These are phyloP conservation scores for Nyctanthes arbortristis DNA, from an alignment of 257 asterid genomes.

Conservation along the genomic window DNA sequence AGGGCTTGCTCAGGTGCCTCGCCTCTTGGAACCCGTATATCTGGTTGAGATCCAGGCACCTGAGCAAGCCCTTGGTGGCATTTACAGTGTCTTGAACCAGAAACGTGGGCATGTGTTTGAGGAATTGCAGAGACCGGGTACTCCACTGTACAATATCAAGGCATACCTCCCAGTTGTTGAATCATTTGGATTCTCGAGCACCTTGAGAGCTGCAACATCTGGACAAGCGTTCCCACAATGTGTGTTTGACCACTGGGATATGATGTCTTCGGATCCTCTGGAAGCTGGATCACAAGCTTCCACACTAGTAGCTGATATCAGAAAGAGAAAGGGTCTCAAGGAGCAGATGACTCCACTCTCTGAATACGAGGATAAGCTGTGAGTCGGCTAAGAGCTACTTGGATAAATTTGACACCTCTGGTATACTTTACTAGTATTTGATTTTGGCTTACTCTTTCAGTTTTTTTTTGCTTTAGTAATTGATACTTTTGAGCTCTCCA, in stretches of 20 bases:
- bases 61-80: slow-evolving; percentile 43
- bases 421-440: background rate
- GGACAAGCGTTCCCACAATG: slow-evolving; percentile 52
- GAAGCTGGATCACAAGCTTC: slow-evolving; percentile 33
- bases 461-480: background rate
- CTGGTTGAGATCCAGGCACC: slow-evolving; percentile 49
- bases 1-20: no score
- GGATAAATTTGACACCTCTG: background rate
- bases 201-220: slow-evolving; percentile 48
- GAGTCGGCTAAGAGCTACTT: slow-evolving; percentile 7
- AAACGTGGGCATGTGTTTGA: slow-evolving; percentile 43
- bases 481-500: background rate
- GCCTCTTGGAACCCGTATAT: slow-evolving; percentile 42
- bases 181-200: slow-evolving; percentile 41
- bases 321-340: slow-evolving; percentile 54
- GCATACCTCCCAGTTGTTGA: slow-evolving; percentile 28
- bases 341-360: slow-evolving; percentile 52
- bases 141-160: slow-evolving; percentile 45
- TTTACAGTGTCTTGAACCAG: slow-evolving; percentile 42
- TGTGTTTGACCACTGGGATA: slow-evolving; percentile 54
- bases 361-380: slow-evolving; percentile 43
- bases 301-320: slow-evolving; percentile 35
- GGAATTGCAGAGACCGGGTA: slow-evolving; percentile 42
- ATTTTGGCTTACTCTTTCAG: background rate
- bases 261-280: slow-evolving; percentile 42